Evolutionary conservation across 306 rosid genomes (phyloP), one percentile per base, ranked within the genome.

Genomic region (barrel medic (Medicago truncatula)): DNA sequence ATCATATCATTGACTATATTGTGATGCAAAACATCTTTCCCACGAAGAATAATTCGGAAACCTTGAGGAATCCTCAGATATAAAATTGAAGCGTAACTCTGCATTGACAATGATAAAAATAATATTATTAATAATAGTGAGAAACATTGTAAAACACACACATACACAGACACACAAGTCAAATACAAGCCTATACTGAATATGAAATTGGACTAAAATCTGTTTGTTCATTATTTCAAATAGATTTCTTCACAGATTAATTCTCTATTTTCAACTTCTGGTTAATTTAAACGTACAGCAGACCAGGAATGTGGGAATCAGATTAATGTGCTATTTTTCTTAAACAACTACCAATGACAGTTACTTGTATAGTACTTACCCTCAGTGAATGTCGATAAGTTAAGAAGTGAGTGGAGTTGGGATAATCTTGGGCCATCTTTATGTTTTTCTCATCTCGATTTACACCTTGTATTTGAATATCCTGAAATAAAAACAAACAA

Each of bases 1-100:
- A 96, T 96, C 98, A 96, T 96, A 83, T 96, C 99, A 86, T 96
- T 96, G 80, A 96, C 99, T 70, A 96, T 90, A 83, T 89, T 96
- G 83, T 96, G 99, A 74, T 96, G 99, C 70, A 84, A 86, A 79
- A 92, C 88, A 81, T 96, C 98, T 81, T 81, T 72, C 64, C 96
- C 97, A 2, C 98, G 97, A 78, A 96, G 96, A 77, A 96, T 90
- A 38, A 92, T 87, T 82, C 98, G 92, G 71, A 96, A 92, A 56
- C 90, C 80, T 54, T 86, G 82, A 73, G 98, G 98, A 83, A 92
- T 86, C 86, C 99, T 86, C 83, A 96, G 77, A 85, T 96, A 96
- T 64, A 96, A 86, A 73, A 96, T 90, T 23, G 99, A 91, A 25
- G 97, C 86, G 69, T 96, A 96, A 72, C 98, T 90, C 99, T 92